These are phyloP conservation scores for Termitomyces heimii DNA, from an alignment of 768 basidiomycete species.

Conservation along the genomic window DNA sequence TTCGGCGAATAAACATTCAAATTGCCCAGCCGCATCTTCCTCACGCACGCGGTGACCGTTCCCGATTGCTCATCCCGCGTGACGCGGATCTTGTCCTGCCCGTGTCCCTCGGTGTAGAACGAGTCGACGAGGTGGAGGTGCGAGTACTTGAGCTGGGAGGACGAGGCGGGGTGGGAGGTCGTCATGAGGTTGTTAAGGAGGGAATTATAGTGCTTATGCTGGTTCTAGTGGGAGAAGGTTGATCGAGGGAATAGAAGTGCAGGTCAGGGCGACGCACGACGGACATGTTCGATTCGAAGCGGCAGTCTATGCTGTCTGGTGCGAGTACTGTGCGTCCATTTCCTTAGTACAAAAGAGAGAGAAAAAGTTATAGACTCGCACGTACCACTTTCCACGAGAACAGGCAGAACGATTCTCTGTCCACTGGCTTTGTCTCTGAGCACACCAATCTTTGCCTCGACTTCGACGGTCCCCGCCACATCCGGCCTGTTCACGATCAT, in stretches of 20 bases:
- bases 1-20: conserved; percentile 86
- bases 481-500: conserved; percentile 55
- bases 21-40: conserved; percentile 81
- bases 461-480: conserved; percentile 60
- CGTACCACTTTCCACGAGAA: conserved; percentile 82
- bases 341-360: conserved; percentile 2
- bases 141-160: conserved; percentile 61
- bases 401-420: conserved; percentile 60
- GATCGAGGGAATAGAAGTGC: neutral
- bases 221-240: conserved; percentile 39
- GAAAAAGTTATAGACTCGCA: conserved; percentile 13
- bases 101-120: conserved; percentile 51
- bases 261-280: conserved; percentile 42
- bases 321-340: conserved; percentile 47
- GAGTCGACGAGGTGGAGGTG: conserved; percentile 78
- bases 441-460: conserved; percentile 87
- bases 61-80: conserved; percentile 76
- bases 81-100: conserved; percentile 65
- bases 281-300: conserved; percentile 94
- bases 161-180: conserved; percentile 46
- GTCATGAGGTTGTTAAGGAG: conserved; percentile 81
- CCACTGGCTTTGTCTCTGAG: conserved; percentile 53
- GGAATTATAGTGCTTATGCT: conserved; percentile 83
- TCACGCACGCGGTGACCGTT: conserved; percentile 57
- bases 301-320: conserved; percentile 54